Conservation (phyloP, 176 grass and related monocot species). For the Thinopyrum elongatum region DNA sequence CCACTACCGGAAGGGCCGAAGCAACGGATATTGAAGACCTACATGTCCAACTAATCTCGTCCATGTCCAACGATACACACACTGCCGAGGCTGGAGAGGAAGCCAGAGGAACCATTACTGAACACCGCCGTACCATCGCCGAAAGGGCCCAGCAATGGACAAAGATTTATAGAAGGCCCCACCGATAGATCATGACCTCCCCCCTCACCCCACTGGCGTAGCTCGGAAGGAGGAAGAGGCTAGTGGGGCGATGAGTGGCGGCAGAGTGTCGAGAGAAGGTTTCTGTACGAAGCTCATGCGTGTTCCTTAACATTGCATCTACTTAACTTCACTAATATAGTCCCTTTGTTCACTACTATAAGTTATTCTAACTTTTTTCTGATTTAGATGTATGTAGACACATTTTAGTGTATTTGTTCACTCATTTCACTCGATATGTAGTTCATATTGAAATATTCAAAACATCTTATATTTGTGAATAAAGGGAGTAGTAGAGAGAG, state of each 20-base stretch:
- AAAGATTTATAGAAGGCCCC: background rate
- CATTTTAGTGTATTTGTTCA: too few species aligned
- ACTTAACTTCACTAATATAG: background rate
- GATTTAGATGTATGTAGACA: too few species aligned
- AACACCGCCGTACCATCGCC: background rate
- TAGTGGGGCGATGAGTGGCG: too few species aligned
- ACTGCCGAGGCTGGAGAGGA: background rate
- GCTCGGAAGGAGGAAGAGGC: too few species aligned
- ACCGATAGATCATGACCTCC: background rate
- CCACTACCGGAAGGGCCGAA: background rate
- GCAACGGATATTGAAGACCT: background rate
- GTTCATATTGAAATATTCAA: too few species aligned
- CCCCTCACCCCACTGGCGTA: background rate
- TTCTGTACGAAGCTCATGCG: background rate
- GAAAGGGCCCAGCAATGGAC: background rate
- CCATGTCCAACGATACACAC: background rate
- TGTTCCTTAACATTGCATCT: background rate
- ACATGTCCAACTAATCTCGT: background rate
- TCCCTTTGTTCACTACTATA: too few species aligned
- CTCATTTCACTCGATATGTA: too few species aligned
- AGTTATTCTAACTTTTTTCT: too few species aligned
- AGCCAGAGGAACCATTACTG: background rate
- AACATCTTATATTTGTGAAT: too few species aligned
- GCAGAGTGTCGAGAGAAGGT: background rate
- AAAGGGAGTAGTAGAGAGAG: too few species aligned